phyloP scores from a whole-genome alignment of 2,329 filamentous ascomycete genomes.

The Aspergillus puulaauensis region DNA sequence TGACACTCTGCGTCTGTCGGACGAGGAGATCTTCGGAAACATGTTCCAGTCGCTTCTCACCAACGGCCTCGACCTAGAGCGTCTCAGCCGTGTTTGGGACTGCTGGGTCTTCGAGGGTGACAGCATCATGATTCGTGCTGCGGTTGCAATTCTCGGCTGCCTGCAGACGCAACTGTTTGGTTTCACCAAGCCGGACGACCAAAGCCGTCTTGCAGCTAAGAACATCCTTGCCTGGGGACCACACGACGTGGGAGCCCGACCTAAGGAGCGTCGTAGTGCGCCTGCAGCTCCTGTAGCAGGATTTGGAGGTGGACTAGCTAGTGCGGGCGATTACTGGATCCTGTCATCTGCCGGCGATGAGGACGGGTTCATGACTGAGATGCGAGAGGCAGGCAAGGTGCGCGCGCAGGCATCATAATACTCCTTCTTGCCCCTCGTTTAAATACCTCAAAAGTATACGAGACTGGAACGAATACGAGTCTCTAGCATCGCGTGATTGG shows the following conservation, averaged over 20 bases:
- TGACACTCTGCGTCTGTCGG: conserved; percentile 39
- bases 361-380: conserved; percentile 43
- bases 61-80: conserved; percentile 53
- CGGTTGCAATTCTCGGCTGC: conserved; percentile 44
- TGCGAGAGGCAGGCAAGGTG: conserved; percentile 44
- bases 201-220: conserved; percentile 33
- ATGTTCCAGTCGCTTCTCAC: conserved; percentile 56
- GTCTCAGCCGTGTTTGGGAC: conserved; percentile 59
- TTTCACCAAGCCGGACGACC: conserved; percentile 37
- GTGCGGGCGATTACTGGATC: conserved; percentile 44
- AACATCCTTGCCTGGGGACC: conserved; percentile 40
- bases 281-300: conserved; percentile 30
- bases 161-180: conserved; percentile 44
- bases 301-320: conserved; percentile 37
- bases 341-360: conserved; percentile 39
- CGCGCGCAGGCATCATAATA: conserved; percentile 13
- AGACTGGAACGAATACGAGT: not conserved
- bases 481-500: not conserved
- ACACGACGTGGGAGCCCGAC: conserved; percentile 30
- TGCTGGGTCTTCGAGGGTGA: conserved; percentile 63
- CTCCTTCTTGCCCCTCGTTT: not conserved
- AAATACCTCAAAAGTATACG: not conserved
- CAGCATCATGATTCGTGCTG: conserved; percentile 45
- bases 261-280: conserved; percentile 38
- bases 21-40: conserved; percentile 51